Evolutionary conservation across 2,329 filamentous ascomycete species (phyloP), one percentile per base, ranked within the genome.

Genomic region (Pseudocercospora vitis): DNA sequence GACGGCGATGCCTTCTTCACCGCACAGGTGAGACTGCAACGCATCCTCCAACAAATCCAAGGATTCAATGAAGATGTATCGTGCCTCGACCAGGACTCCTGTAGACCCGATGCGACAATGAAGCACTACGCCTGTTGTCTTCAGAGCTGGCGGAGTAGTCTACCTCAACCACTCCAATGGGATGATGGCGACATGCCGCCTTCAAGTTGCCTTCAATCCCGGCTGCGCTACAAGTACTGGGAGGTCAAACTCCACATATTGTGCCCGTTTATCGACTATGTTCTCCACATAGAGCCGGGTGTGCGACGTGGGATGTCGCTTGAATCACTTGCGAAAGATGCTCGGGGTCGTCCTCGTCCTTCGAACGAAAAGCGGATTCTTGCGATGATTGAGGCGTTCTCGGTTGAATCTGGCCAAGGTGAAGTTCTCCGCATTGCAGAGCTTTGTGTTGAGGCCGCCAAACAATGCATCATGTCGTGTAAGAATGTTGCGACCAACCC

Each of bases 181-280:
- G 68, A 79, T 3, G 86, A 89, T 52, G 71, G 77, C 1, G 88
- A 94, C 47, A 77, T 79, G 3, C 89, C 89, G 0, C 81, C 89
- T 0, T 70, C 66, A 0, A 84, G 95, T 42, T 88, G 96, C 54
- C 83, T 95, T 11, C 79, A 83, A 8, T 91, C 91, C 26, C 82
- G 91, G n/a, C 78, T 96, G 54, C 84, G 91, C 35, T 91, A 88
- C 16, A 96, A 96, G 68, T 96, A 91, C 71, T 96, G 91, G 77
- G 91, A 91, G 12, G 90, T 89, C 0, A 82, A 87, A 60, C 89
- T 92, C 56, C 90, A 96, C 66, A 90, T 91, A 9, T 86, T 92
- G 67, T 82, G 91, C 21, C 89, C 88, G 0, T 89, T 91, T 46
- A 70, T 86, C 7, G 79, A 81, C 59, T 76, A 80, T 50, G 79